Evolutionary conservation across 2,329 filamentous ascomycete genomes (phyloP).

Genomic region (Talaromyces rugulosus): DNA sequence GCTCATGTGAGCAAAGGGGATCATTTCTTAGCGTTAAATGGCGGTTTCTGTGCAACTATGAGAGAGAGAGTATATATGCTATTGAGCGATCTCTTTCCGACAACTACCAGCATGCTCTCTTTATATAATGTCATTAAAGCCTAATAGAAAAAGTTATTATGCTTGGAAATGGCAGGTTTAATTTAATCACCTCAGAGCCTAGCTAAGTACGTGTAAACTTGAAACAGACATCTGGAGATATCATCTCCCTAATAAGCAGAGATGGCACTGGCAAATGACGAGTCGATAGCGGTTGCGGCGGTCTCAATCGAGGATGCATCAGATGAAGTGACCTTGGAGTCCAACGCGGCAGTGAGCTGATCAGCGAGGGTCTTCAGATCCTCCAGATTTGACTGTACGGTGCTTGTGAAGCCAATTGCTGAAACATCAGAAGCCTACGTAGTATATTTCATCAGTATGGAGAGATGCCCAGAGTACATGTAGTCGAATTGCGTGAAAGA

Average conservation of each 20-base stretch:
- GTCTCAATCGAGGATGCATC: not conserved
- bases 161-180: not conserved
- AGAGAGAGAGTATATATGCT: too few relatives aligned
- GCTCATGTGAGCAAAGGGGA: too few relatives aligned
- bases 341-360: not conserved
- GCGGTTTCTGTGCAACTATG: too few relatives aligned
- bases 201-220: not conserved
- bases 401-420: constrained; percentile 5
- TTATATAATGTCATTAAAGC: too few relatives aligned
- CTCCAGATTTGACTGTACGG: not conserved
- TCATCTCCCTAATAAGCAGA: not conserved
- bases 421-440: not conserved
- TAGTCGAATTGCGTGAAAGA: not conserved
- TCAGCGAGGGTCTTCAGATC: constrained; percentile 1
- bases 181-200: not conserved
- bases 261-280: constrained; percentile 6
- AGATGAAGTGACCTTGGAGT: not conserved
- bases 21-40: too few relatives aligned
- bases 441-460: not conserved
- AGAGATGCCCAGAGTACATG: not conserved
- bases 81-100: too few relatives aligned
- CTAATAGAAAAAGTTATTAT: too few relatives aligned
- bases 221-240: too few relatives aligned
- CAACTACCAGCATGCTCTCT: too few relatives aligned
- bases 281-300: constrained; percentile 3